A percentile compares a stretch with the other conserved stretches of the same genome.
phyloP scores from a whole-genome alignment of 2,329 filamentous ascomycete species.

The Aureobasidium namibiae region DNA sequence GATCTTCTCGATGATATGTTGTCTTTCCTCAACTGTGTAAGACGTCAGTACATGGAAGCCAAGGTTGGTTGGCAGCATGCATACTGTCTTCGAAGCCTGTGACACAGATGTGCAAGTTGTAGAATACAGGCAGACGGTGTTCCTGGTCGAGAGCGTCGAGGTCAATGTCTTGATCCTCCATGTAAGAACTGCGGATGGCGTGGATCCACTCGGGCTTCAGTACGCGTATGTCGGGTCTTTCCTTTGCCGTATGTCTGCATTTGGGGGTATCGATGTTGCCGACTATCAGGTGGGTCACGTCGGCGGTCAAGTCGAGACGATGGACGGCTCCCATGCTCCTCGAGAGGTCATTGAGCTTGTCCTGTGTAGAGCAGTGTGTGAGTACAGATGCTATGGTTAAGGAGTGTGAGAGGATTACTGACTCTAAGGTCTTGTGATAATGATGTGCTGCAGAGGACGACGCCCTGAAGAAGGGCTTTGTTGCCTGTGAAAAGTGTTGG shows the following conservation, averaged over 20 bases:
- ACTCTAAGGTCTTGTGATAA: constrained; percentile 4
- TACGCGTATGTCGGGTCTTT: constrained; percentile 76
- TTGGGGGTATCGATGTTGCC: constrained; percentile 85
- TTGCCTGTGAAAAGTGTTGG: not conserved
- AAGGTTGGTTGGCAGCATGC: constrained; percentile 15
- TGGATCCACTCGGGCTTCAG: constrained; percentile 80
- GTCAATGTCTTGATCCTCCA: constrained; percentile 67
- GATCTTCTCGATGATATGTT: constrained; percentile 61
- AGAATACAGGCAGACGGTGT: constrained; percentile 57
- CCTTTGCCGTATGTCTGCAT: constrained; percentile 88
- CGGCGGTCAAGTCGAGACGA: constrained; percentile 87
- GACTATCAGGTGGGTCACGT: constrained; percentile 90
- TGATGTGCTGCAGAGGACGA: constrained; percentile 10
- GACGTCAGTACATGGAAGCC: not conserved
- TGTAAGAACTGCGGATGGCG: constrained; percentile 71
- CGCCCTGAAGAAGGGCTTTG: not conserved
- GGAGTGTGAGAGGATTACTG: not conserved
- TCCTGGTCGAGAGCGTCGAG: constrained; percentile 59
- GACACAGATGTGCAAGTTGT: constrained; percentile 55
- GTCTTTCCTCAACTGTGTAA: constrained; percentile 52
- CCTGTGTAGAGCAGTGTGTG: not conserved
- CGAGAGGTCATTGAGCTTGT: constrained; percentile 47
- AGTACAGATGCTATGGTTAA: not conserved
- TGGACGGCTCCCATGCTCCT: constrained; percentile 77
- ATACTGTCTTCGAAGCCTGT: constrained; percentile 62